Evolutionary conservation across 2,329 filamentous ascomycete species (phyloP), one percentile per base, ranked within the genome.

Genomic region (Penicillium polonicum): DNA sequence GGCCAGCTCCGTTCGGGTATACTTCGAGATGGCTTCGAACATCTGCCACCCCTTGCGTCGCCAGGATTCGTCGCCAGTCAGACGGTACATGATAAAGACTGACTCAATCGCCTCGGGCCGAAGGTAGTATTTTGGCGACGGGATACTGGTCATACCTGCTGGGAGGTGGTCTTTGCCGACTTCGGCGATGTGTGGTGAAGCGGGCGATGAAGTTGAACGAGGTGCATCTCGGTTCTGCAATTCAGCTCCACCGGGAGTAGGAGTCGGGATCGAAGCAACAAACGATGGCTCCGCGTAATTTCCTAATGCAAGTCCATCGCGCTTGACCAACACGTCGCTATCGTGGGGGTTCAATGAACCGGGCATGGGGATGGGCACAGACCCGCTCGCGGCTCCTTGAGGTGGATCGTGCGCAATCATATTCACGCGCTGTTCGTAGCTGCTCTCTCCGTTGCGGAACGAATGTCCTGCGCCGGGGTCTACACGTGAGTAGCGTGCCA

Each of bases 31-130:
- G 9, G 83, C 81, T 54, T 82, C 70, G 69, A 91, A 91, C 88
- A 92, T 91, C 55, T 79, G 78, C 89, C 89, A 91, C 2, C 88
- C 89, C 69, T 85, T 85, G 57, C 88, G 82, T 68, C 84, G 84
- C 81, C 86, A 88, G 48, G 79, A 76, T 1, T 79, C 64, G 61
- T 90, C 84, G 27, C 88, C 89, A 0, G 88, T 91, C 58, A 90
- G 79, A 57, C 89, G 84, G 71, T 88, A 91, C 79, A 93, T 84
- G 69, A 91, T 83, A 72, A 91, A 93, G 5, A 94, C 84, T 15
- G 86, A 89, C 76, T 93, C 90, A 53, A 93, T 91, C 2, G 89
- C 89, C 74, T 93, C 90, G 21, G 89, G 89, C 8, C 77, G 69
- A 70, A 80, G 64, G 33, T 75, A 70, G 61, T 78, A 80, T 55